Base-by-base conservation (phyloP, 768 basidiomycete genomes). In the Solioccasus polychromus region DNA sequence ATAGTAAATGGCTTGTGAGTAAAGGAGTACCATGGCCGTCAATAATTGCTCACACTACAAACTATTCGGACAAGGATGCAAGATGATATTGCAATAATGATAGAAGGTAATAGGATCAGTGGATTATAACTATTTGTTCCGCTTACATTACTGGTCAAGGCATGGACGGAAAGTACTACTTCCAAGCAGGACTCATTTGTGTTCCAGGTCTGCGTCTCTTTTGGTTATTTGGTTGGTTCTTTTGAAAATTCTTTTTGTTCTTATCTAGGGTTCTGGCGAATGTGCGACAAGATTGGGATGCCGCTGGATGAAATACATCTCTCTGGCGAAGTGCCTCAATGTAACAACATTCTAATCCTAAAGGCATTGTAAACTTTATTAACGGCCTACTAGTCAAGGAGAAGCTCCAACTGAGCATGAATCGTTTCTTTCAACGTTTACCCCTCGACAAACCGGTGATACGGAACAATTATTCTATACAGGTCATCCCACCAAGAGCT, bases 251-350 rank as follows among this genome's bases (percentile, higher is more conserved):
- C n/a, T 36, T 17, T n/a, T 26, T 12, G 5, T 31, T 28, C 14
- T 35, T 2, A 35, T 23, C 15, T 18, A 86, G 88, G 88, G 8
- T 82, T 77, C 50, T 91, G 88, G 88, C 76, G 87, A n/a, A 72
- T 90, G 67, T 62, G 76, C 48, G 88, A 89, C 66, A 90, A 91
- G 68, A 78, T 87, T 42, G 89, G 88, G 9, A 68, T 83, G 57
- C 73, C 79, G 12, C 67, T 90, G 31, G 83, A 87, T 34, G 79
- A 87, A 46, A 88, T 90, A 41, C 88, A 90, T 30, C 35, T 59
- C 34, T 25, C 55, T 9, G 87, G 88, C 17, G 66, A 82, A 45
- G 88, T 91, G 15, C 86, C 88, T 19, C 79, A 78, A 62, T 89
- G 85, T 84, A 63, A 61, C 82, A 48, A 1, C n/a, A 4, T 22